Conservation (phyloP, 2,329 filamentous ascomycete species). For the Westerdykella sp. region DNA sequence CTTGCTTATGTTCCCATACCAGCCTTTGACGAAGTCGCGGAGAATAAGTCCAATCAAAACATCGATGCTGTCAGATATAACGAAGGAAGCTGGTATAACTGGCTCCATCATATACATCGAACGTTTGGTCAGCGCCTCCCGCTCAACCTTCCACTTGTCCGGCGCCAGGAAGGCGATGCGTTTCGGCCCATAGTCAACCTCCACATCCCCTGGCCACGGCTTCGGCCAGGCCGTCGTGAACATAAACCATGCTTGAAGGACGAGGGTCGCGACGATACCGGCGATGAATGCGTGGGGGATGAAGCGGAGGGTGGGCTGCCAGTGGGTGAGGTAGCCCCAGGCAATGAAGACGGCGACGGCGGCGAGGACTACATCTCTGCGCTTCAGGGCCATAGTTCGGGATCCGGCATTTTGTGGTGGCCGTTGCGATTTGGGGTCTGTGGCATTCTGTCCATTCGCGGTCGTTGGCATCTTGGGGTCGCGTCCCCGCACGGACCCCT, state of each 20-base stretch:
- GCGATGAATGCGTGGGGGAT: constrained; percentile 74
- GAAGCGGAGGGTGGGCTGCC: constrained; percentile 77
- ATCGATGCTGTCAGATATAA: constrained; percentile 75
- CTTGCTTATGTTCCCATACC: constrained; percentile 82
- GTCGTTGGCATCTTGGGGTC: too few species aligned
- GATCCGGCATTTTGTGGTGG: constrained; percentile 30
- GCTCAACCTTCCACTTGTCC: constrained; percentile 64
- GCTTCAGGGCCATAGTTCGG: constrained; percentile 59
- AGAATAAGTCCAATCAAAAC: constrained; percentile 68
- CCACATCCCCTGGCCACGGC: constrained; percentile 38
- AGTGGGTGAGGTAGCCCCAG: constrained; percentile 81
- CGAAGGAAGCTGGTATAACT: constrained; percentile 68
- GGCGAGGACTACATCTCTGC: constrained; percentile 61
- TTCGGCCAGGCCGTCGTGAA: constrained; percentile 50
- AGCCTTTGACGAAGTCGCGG: constrained; percentile 78
- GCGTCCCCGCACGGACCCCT: too few species aligned
- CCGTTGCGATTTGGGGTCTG: neutral
- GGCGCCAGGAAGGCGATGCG: constrained; percentile 55
- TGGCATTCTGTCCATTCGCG: too few species aligned
- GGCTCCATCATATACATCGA: constrained; percentile 60
- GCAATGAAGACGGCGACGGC: constrained; percentile 68
- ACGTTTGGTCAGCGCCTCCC: constrained; percentile 57
- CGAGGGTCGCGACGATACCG: constrained; percentile 54
- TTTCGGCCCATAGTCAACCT: constrained; percentile 35
- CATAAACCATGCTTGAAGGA: constrained; percentile 53